Base-by-base conservation (phyloP, 164 flowering plant species). In the Piper betle region DNA sequence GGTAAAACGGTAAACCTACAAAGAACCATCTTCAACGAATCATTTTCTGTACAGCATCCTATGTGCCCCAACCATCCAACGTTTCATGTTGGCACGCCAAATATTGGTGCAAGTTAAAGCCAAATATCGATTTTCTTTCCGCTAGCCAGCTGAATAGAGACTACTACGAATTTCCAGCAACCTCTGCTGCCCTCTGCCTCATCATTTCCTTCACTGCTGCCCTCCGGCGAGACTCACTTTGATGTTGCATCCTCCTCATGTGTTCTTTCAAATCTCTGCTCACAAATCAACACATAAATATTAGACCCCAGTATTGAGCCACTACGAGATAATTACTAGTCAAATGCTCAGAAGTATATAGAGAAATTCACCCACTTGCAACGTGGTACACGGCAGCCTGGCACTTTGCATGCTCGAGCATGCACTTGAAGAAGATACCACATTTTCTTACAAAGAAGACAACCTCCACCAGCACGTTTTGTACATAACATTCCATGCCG, bases 161-260 rank as follows among this genome's bases (percentile, higher is more conserved):
- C 2, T 46, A 46, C 9, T 15, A 12, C 3, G 50, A 46, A 15
- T 46, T 46, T 10, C 50, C 50, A 10, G 50, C 50, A 3, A 46
- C 50, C 50, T 94, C 99, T 38, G 97, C 99, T 40, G 95, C 95
- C 66, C 99, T 81, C 64, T 94, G 97, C 70, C 99, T 86, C 99
- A 94, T 87, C 99, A 94, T 94, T 78, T 94, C 95, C 88, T 81
- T 91, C 58, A 94, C 99, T 59, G 99, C 99, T 55, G 96, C 97
- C 71, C 99, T 85, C 53, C 99, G 67, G 60, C 99, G 77, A 39
- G 95, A 83, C 71, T 94, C 99, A 60, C 96, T 78, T 71, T 91
- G 99, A 73, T 88, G 96, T 66, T 88, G 97, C 65, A 85, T 75
- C 79, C 97, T 81, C 75, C 85, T 82, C 65, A 86, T 62, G 72